Percentiles rank a stretch among this genome's conserved stretches.
These are phyloP conservation scores for Heterobasidion annosum DNA, from an alignment of 1,284 basidiomycete species.

Conservation along the genomic window DNA sequence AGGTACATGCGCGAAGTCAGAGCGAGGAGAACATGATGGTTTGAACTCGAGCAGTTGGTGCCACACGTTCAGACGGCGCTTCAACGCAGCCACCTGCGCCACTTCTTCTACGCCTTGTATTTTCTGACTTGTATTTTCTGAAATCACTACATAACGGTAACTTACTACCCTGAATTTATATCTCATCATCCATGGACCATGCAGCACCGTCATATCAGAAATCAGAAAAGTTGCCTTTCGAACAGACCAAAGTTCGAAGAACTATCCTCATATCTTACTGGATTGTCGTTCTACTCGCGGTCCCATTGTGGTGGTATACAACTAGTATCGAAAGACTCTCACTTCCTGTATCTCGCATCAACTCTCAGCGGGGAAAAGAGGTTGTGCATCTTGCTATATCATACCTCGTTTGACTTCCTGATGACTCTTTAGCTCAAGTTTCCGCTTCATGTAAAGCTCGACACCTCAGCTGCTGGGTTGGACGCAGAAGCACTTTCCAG, in stretches of 20 bases:
- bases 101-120: too few relatives aligned
- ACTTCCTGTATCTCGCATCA: conserved; percentile 59
- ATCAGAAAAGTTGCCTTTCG: conserved; percentile 35
- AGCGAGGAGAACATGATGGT: conserved; percentile 4
- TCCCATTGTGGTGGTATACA: conserved; percentile 85
- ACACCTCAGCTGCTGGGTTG: conserved; percentile 13
- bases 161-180: background rate
- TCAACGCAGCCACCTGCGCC: background rate
- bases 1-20: background rate
- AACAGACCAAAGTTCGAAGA: conserved; percentile 28
- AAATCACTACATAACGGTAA: background rate
- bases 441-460: conserved; percentile 43
- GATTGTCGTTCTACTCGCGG: conserved; percentile 56
- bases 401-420: background rate
- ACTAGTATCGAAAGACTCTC: conserved; percentile 79
- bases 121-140: too few relatives aligned
- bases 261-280: conserved; percentile 69
- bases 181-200: background rate
- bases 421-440: conserved; percentile 31
- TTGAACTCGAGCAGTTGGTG: conserved; percentile 4
- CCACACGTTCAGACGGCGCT: conserved; percentile 9
- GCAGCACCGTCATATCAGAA: conserved; percentile 2
- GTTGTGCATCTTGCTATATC: conserved; percentile 9
- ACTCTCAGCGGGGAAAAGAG: conserved; percentile 34
- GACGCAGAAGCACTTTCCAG: conserved; percentile 5